A percentile compares a stretch with the other conserved stretches of the same genome.
Evolutionary conservation across 2,329 filamentous ascomycete species (phyloP).

Genomic region (Ophiosphaerella narmari): DNA sequence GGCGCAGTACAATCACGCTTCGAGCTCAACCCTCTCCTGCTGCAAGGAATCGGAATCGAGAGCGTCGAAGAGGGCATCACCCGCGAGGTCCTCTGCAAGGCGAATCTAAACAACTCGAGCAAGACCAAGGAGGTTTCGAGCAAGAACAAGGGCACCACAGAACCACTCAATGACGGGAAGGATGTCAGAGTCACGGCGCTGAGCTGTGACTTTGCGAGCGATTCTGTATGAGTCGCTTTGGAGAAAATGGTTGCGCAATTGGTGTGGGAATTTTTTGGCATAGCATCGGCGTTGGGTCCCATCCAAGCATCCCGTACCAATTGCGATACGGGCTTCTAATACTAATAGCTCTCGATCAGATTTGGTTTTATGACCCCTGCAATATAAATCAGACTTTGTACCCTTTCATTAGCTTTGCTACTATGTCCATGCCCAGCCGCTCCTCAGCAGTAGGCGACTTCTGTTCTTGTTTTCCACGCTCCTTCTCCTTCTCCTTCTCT

Average conservation of each 20-base stretch:
- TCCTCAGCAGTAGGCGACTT: conserved; percentile 28
- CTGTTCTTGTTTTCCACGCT: conserved; percentile 6
- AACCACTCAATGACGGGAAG: conserved; percentile 6
- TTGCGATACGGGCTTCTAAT: not conserved
- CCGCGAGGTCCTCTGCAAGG: conserved; percentile 17
- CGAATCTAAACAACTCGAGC: conserved; percentile 8
- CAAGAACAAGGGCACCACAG: conserved; percentile 9
- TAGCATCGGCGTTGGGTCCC: conserved; percentile 7
- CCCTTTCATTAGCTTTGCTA: conserved; percentile 39
- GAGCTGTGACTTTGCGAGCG: conserved; percentile 6
- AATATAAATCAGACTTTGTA: conserved; percentile 17
- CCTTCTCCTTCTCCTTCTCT: conserved; percentile 9
- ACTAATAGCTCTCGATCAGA: not conserved
- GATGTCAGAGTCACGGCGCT: conserved; percentile 19
- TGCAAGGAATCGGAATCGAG: conserved; percentile 23
- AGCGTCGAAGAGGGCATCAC: conserved; percentile 6
- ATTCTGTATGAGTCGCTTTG: not conserved
- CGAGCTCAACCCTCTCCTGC: conserved; percentile 14
- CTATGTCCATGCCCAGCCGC: conserved; percentile 38
- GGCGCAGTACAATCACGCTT: conserved; percentile 24
- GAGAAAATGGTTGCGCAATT: not conserved
- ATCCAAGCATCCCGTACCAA: not conserved
- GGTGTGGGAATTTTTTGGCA: not conserved
- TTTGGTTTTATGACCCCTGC: not conserved
- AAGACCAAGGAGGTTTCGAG: conserved; percentile 10